Base-by-base conservation (phyloP, 371 early-diverging fungal genomes). In the Chytridium lagenaria region DNA sequence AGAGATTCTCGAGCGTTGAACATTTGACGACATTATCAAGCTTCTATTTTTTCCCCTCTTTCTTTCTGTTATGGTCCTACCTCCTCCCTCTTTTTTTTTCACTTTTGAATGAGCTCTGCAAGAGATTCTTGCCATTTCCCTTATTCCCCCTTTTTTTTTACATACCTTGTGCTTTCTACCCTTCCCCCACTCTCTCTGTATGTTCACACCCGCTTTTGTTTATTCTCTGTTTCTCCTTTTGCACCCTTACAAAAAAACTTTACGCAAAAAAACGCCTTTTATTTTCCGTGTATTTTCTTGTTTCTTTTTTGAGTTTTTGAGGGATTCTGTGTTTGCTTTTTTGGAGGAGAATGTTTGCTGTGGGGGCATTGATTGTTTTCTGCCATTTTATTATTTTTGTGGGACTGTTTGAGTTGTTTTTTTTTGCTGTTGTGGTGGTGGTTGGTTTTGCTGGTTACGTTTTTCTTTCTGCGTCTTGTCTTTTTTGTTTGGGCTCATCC, bases 1-100 rank as follows among this genome's bases (percentile, higher is more conserved):
- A 26, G 61, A 61, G 36, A 61, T 61, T 37, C 36, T 61, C 7
- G 61, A 61, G 5, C 61, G 61, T 34, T 61, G 37, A 61, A 10
- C 26, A 15, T 10, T n/a, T 52, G n/a, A 52, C n/a, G 12, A 12
- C 19, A 19, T 44, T 12, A 44, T 7, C 16, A 52, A 5, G n/a
- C 16, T 26, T 15, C n/a, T 26, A 23, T 26, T 52, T 52, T 7
- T 52, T 5, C 55, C 26, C 55, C 12, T 52, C 26, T 52, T 12
- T 52, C 5, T 52, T 52, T 52, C 55, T 26, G 26, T 52, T 52
- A 26, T 44, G 12, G 7, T 44, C 19, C 19, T 44, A 19, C 12
- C 44, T 7, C 19, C 19, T 7, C 44, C 7, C 7, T 44, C 12
- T 7, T 12, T 7, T 7, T 44, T 7, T 44, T 44, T 44, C 19